A percentile compares a stretch with the other conserved stretches of the same genome.
phyloP scores from a whole-genome alignment of 257 asterid species.

The Cinchona pubescens region DNA sequence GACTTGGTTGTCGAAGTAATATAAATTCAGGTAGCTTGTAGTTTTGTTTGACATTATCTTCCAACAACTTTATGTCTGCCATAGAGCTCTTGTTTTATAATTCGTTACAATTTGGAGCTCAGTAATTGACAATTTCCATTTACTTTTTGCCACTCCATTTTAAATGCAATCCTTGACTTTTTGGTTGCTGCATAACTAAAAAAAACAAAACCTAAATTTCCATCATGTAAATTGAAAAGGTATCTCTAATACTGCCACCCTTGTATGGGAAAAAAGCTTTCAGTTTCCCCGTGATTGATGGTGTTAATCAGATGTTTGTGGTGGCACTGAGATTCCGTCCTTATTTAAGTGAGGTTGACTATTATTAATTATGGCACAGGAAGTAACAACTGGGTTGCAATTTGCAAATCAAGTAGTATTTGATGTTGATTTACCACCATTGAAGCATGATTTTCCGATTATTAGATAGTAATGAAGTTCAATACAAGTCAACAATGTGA shows the following conservation, averaged over 20 bases:
- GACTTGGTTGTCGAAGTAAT: too few species aligned
- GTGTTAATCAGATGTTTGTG: background rate
- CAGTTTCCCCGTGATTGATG: slow-evolving; percentile 1
- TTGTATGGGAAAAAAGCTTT: background rate
- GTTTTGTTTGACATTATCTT: background rate
- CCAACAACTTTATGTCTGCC: background rate
- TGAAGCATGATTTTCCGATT: background rate
- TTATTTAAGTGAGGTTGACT: background rate
- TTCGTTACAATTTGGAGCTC: background rate
- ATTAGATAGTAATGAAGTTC: background rate
- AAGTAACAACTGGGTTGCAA: background rate
- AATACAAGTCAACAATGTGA: background rate
- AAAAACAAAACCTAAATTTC: background rate
- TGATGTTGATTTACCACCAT: background rate
- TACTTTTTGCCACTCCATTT: too few species aligned
- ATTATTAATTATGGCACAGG: background rate
- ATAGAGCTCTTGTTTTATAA: background rate
- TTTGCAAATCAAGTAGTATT: slow-evolving; percentile 1
- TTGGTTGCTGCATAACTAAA: too few species aligned
- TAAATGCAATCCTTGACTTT: too few species aligned
- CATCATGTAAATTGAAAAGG: background rate
- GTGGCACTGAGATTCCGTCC: background rate
- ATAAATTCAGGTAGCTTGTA: background rate
- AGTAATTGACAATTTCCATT: background rate
- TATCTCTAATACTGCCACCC: background rate